Base-by-base conservation (phyloP, 1,139 yeast genomes). In the Yamadazyma taylorii region DNA sequence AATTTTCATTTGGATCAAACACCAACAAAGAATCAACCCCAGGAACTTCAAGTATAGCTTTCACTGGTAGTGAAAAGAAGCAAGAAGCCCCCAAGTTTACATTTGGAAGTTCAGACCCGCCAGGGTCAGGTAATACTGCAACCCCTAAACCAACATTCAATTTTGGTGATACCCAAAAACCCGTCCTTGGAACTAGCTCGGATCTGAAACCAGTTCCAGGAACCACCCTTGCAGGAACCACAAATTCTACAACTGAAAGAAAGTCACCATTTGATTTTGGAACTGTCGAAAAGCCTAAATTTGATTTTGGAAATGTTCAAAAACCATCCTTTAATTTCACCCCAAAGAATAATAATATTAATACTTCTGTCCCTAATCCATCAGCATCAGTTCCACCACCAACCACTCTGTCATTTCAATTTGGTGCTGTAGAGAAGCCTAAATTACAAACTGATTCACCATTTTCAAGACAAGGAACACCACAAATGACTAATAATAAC, bases 251-350 rank as follows among this genome's bases (percentile, higher is more conserved):
- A n/a, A 17, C 17, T 5, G 24, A 28, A 30, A 38, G 19, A 23
- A 42, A n/a, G 5, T 21, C 35, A 34, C 43, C 46, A 23, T 12
- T 32, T 32, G n/a, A 28, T 15, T 4, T 21, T 27, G 37, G 39
- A 14, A 31, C 41, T 24, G 32, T 38, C 19, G 33, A 37, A 8
- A 37, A 31, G 17, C 5, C 42, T 10, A 14, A 41, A 15, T 37
- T 43, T 26, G 33, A 40, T 21, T 43, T 43, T 38, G 46, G 44
- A 6, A 28, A 15, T 4, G 22, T 33, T 17, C 32, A 39, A 8
- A 46, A 43, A 21, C 51, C 52, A 13, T 23, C 37, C 3, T 45
- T 47, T 33, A 42, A 39, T 22, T 45, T 45, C 24, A 45, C 47
- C 5, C 5, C 38, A 34, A 28, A 30, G 25, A 10, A 47, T 46